These are phyloP conservation scores for Metschnikowia noctiluminum DNA, from an alignment of 805 yeast species.

Conservation along the genomic window DNA sequence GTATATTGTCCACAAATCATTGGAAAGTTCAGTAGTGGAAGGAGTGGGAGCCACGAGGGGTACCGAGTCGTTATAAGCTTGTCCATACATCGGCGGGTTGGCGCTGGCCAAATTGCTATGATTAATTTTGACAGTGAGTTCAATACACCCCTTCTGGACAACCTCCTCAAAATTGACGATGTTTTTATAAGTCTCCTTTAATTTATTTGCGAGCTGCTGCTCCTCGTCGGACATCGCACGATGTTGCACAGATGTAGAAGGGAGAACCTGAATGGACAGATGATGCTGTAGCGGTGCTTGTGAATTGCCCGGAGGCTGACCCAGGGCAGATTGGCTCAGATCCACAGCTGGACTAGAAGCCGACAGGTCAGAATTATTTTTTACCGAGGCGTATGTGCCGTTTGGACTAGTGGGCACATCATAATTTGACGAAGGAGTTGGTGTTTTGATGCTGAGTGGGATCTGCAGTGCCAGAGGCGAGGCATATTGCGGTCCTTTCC, in stretches of 20 bases:
- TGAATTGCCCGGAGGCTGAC: slow-evolving; percentile 10
- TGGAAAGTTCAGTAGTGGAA: slow-evolving; percentile 47
- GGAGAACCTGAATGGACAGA: slow-evolving; percentile 13
- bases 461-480: slow-evolving; percentile 15
- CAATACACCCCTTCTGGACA: slow-evolving; percentile 66
- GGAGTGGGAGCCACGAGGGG: slow-evolving; percentile 19
- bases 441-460: slow-evolving; percentile 26
- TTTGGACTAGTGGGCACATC: slow-evolving; percentile 42
- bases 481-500: slow-evolving; percentile 17
- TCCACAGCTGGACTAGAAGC: slow-evolving; percentile 33
- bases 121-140: slow-evolving; percentile 50
- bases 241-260: slow-evolving; percentile 10
- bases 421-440: slow-evolving; percentile 39
- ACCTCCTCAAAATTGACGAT: slow-evolving; percentile 66
- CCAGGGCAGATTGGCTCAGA: slow-evolving; percentile 7
- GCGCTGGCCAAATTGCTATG: slow-evolving; percentile 27
- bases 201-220: slow-evolving; percentile 61
- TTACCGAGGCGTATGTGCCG: slow-evolving; percentile 26
- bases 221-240: slow-evolving; percentile 54
- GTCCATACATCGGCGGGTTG: slow-evolving; percentile 28
- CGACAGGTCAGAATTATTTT: slow-evolving; percentile 39
- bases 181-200: slow-evolving; percentile 71
- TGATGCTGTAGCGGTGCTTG: slow-evolving; percentile 12
- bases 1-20: slow-evolving; percentile 69
- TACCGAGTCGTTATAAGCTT: slow-evolving; percentile 12